Evolutionary conservation across 2,329 filamentous ascomycete genomes (phyloP).

Genomic region (Pseudopyricularia javanii): DNA sequence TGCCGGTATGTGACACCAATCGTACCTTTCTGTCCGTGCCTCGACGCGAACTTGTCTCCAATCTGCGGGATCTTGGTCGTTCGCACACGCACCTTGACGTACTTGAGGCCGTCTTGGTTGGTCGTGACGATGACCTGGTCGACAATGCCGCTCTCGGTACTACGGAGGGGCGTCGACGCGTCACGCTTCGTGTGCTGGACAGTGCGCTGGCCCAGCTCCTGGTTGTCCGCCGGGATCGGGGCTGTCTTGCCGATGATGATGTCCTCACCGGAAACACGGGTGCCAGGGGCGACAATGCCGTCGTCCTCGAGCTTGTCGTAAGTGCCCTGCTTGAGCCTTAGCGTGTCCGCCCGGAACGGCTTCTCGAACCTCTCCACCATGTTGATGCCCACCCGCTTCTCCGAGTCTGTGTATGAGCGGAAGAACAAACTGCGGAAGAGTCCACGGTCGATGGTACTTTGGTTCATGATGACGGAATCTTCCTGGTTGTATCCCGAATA

Average conservation of each 20-base stretch:
- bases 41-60: slow-evolving; percentile 97
- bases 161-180: slow-evolving; percentile 86
- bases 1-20: slow-evolving; percentile 97
- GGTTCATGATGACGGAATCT: slow-evolving; percentile 99
- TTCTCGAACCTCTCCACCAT: slow-evolving; percentile 94
- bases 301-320: slow-evolving; percentile 98
- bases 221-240: slow-evolving; percentile 81
- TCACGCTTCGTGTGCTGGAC: slow-evolving; percentile 87
- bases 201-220: slow-evolving; percentile 86
- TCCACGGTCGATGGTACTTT: slow-evolving; percentile 95
- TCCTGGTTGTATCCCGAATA: slow-evolving; percentile 99
- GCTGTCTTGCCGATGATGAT: slow-evolving; percentile 99
- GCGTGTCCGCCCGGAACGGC: slow-evolving; percentile 74
- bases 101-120: slow-evolving; percentile 85
- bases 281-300: slow-evolving; percentile 85
- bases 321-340: slow-evolving; percentile 86
- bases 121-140: slow-evolving; percentile 91
- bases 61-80: slow-evolving; percentile 98
- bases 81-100: slow-evolving; percentile 93
- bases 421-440: slow-evolving; percentile 97
- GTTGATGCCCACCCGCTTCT: slow-evolving; percentile 91
- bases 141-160: slow-evolving; percentile 93
- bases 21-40: slow-evolving; percentile 97
- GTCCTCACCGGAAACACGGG: slow-evolving; percentile 91
- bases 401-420: slow-evolving; percentile 91